Evolutionary conservation across 75 land plant species (phyloP).

Genomic region (Chamaecyparis obtusa): DNA sequence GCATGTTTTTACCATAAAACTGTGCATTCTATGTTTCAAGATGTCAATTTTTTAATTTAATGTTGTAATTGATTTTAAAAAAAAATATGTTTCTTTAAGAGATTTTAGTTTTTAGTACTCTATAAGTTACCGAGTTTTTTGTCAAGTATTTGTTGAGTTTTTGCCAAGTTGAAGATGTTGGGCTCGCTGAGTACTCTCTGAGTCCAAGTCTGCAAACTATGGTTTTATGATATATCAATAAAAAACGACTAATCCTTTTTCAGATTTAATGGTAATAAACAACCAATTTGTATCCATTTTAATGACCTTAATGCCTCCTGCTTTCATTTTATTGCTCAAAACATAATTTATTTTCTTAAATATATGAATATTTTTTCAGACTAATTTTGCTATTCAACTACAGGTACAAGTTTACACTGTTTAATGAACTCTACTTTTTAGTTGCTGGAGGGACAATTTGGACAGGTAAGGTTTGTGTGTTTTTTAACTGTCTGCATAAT

Average conservation of each 20-base stretch:
- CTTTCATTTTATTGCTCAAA: background rate
- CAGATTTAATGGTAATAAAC: background rate
- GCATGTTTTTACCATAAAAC: too few relatives aligned
- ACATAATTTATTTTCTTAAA: background rate
- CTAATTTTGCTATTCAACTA: constrained; percentile 13
- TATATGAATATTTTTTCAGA: background rate
- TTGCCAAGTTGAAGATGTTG: too few relatives aligned
- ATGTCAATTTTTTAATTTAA: too few relatives aligned
- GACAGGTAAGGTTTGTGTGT: constrained; percentile 62
- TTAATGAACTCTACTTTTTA: constrained; percentile 94
- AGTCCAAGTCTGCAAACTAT: too few relatives aligned
- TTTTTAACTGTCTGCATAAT: background rate
- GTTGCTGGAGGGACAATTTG: constrained; percentile 99
- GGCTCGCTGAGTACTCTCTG: too few relatives aligned
- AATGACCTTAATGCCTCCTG: background rate
- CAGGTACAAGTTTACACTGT: constrained; percentile 97
- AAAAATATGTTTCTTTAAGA: too few relatives aligned
- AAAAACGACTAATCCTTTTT: background rate
- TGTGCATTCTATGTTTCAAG: too few relatives aligned
- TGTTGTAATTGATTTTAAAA: too few relatives aligned
- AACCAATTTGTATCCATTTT: constrained; percentile 7
- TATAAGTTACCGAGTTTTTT: too few relatives aligned
- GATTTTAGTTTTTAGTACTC: too few relatives aligned
- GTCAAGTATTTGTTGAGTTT: too few relatives aligned
- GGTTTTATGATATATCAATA: too few relatives aligned